Conservation (phyloP, 78 protist species). For the Polysphondylium violaceum region DNA sequence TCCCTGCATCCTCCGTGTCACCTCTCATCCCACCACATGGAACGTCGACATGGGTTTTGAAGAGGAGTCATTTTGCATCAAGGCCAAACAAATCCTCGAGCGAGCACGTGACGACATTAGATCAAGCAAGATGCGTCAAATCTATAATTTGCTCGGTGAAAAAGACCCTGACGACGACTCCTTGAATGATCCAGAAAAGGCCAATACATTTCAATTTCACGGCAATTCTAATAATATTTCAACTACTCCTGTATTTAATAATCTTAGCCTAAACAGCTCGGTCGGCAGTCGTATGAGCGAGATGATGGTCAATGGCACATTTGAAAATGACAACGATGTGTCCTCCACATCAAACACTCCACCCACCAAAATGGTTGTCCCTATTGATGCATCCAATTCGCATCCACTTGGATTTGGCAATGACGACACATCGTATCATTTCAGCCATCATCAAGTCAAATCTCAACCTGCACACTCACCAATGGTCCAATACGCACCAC, state of each 20-base stretch:
- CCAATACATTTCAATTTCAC: neutral
- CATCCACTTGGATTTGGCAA: conserved; percentile 54
- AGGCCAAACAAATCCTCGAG: conserved; percentile 57
- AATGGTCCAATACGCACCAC: neutral
- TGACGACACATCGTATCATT: neutral
- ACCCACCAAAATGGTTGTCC: conserved; percentile 10
- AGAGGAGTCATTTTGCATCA: conserved; percentile 15
- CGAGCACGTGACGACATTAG: conserved; percentile 58
- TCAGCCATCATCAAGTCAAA: neutral
- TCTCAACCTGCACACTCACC: neutral
- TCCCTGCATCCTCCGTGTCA: conserved; percentile 30
- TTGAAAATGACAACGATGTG: neutral
- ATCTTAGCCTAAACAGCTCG: neutral
- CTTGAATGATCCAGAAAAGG: neutral
- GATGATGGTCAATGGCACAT: neutral
- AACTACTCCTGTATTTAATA: neutral
- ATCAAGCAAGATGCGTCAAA: conserved; percentile 74
- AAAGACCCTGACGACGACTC: conserved; percentile 66
- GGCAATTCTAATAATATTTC: no score
- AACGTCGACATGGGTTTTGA: conserved; percentile 74
- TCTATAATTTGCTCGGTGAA: conserved; percentile 66
- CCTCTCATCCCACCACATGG: conserved; percentile 72
- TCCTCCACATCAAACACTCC: conserved; percentile 8
- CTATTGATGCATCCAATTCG: conserved; percentile 69
- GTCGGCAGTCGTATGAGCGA: neutral